A percentile compares a stretch with the other conserved stretches of the same genome.
phyloP scores from a whole-genome alignment of 345 rosid genomes.

The Draba incana region DNA sequence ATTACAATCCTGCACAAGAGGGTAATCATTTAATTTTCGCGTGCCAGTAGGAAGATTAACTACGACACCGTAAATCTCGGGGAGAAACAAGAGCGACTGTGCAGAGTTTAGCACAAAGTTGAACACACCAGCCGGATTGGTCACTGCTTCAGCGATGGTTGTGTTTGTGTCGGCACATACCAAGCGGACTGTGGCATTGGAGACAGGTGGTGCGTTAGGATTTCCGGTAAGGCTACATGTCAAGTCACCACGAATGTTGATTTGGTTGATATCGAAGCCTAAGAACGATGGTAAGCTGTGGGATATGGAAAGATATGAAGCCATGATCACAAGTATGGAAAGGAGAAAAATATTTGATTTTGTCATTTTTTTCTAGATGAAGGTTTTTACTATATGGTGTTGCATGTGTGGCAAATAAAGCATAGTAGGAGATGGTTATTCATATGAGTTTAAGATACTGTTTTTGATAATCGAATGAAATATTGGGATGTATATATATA shows the following conservation, averaged over 20 bases:
- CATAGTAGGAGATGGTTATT: background rate
- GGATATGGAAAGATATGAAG: background rate
- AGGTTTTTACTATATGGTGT: no score
- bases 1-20: no score
- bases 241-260: background rate
- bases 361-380: background rate
- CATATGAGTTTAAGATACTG: background rate
- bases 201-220: conserved; percentile 9
- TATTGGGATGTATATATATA: no score
- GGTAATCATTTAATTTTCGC: no score
- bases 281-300: no score
- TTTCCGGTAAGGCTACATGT: background rate
- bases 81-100: no score
- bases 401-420: background rate
- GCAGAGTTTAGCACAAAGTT: background rate
- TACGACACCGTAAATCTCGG: background rate
- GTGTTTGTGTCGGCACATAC: background rate
- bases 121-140: background rate
- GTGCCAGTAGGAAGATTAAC: background rate
- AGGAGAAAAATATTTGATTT: background rate
- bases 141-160: background rate
- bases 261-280: no score
- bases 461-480: no score
- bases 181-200: background rate
- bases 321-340: background rate